These are phyloP conservation scores for Aulographum hederae DNA, from an alignment of 2,329 filamentous ascomycete species.

Conservation along the genomic window DNA sequence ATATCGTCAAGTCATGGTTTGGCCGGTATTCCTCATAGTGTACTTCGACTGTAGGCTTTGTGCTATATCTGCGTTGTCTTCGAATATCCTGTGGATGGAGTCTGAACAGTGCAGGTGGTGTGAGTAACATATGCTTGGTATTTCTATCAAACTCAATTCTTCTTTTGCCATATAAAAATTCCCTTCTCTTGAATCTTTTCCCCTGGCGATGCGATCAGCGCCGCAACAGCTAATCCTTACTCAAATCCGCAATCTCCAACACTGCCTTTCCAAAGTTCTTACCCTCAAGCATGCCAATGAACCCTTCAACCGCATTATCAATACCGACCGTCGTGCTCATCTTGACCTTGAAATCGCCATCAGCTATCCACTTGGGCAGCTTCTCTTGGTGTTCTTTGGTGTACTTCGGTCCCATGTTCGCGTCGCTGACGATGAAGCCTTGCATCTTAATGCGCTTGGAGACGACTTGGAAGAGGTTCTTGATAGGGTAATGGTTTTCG, in stretches of 20 bases:
- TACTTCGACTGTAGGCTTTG: too few relatives aligned
- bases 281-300: slow-evolving; percentile 58
- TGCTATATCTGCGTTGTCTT: too few relatives aligned
- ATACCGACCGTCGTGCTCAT: slow-evolving; percentile 55
- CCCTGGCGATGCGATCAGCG: too few relatives aligned
- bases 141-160: too few relatives aligned
- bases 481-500: slow-evolving; percentile 44
- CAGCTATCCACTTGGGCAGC: slow-evolving; percentile 56
- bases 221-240: too few relatives aligned
- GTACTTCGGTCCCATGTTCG: slow-evolving; percentile 49
- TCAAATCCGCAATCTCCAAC: slow-evolving; percentile 36
- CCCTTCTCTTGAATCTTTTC: too few relatives aligned
- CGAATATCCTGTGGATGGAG: too few relatives aligned
- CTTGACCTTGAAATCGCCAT: slow-evolving; percentile 57
- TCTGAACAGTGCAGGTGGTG: too few relatives aligned
- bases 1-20: too few relatives aligned
- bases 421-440: slow-evolving; percentile 57
- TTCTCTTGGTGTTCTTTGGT: slow-evolving; percentile 55
- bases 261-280: slow-evolving; percentile 80
- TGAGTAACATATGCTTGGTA: too few relatives aligned
- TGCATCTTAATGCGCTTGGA: slow-evolving; percentile 49
- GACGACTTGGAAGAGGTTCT: slow-evolving; percentile 47
- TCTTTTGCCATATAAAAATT: too few relatives aligned
- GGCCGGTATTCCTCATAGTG: too few relatives aligned
- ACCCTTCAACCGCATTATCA: slow-evolving; percentile 54